A percentile compares a stretch with the other conserved stretches of the same genome.
Conservation (phyloP, 1,284 basidiomycete genomes). For the Apiotrichum brassicae region DNA sequence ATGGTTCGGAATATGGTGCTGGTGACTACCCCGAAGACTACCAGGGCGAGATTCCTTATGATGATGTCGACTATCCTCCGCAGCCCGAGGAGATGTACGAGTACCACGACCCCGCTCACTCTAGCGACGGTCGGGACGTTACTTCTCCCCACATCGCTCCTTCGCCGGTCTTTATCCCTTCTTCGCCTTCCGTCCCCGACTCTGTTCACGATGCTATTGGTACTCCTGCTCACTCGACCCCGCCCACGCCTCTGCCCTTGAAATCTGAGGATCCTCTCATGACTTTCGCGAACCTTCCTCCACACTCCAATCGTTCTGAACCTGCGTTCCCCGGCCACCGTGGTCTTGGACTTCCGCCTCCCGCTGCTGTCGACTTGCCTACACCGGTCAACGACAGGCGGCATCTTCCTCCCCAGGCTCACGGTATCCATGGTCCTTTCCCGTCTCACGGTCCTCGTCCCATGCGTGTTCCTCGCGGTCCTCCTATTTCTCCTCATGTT, state of each 20-base stretch:
- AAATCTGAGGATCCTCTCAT: background rate
- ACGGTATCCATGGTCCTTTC: too few relatives aligned
- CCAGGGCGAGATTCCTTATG: background rate
- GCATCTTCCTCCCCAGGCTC: background rate
- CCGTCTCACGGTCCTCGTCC: too few relatives aligned
- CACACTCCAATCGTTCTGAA: background rate
- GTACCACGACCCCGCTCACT: too few relatives aligned
- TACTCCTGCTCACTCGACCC: too few relatives aligned
- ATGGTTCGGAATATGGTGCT: background rate
- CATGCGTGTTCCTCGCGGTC: too few relatives aligned
- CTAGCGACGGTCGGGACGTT: too few relatives aligned
- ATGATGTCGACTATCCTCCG: background rate
- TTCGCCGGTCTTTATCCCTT: too few relatives aligned
- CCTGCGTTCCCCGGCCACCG: constrained; percentile 1
- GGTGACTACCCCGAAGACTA: background rate
- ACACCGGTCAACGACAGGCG: constrained; percentile 33
- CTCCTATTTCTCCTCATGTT: too few relatives aligned
- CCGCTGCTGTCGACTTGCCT: constrained; percentile 39
- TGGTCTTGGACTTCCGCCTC: constrained; percentile 18
- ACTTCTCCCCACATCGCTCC: too few relatives aligned
- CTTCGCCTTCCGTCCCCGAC: too few relatives aligned
- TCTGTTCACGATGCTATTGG: too few relatives aligned
- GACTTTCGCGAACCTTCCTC: background rate
- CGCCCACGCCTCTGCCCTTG: background rate
- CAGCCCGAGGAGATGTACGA: background rate